Evolutionary conservation across 2,329 filamentous ascomycete genomes (phyloP), one percentile per base, ranked within the genome.

Genomic region (Fonsecaea pedrosoi): DNA sequence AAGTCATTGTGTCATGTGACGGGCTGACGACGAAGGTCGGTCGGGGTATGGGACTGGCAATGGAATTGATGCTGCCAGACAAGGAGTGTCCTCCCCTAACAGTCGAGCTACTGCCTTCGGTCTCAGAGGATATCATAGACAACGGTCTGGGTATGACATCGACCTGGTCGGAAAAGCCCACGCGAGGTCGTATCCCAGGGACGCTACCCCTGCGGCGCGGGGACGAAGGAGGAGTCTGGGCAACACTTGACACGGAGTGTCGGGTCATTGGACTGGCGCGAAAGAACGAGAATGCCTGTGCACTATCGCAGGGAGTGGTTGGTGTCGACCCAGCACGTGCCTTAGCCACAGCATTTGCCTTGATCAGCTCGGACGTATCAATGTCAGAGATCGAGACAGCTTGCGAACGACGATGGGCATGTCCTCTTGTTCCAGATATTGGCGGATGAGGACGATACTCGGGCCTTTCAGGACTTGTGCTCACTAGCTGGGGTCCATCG

Each of bases 331-430:
- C 89, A 5, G 85, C 85, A 60, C 83, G 80, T 21, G 83, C 79
- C 54, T 83, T 80, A 15, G 84, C 76, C 57, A 84, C 83, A 53
- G 85, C 81, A 32, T 83, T 84, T 2, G 88, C 85, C 60, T 87
- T 86, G 71, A 94, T 82, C 38, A 93, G 89, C 45, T 85, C 82
- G 10, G 88, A 87, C 10, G 71, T 72, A 48, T 74, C 73, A 25
- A 97, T 79, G 75, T 97, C 94, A 75, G 94, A 91, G 65, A 89
- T 91, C 1, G 93, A 97, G 59, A 97, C 89, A 4, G 92, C 91
- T 67, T 81, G 85, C 32, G 94, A 97, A 67, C 94, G 88, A 66
- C 92, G 87, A 76, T 97, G 94, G 18, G 86, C 87, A 78, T 96
- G 92, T 15, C 90, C 88, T 72, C 91, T 85, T 35, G 82, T 82